A percentile compares a stretch with the other conserved stretches of the same genome.
Evolutionary conservation across 2,329 filamentous ascomycete genomes (phyloP).

Genomic region (Calonectria pseudoreteaudii): DNA sequence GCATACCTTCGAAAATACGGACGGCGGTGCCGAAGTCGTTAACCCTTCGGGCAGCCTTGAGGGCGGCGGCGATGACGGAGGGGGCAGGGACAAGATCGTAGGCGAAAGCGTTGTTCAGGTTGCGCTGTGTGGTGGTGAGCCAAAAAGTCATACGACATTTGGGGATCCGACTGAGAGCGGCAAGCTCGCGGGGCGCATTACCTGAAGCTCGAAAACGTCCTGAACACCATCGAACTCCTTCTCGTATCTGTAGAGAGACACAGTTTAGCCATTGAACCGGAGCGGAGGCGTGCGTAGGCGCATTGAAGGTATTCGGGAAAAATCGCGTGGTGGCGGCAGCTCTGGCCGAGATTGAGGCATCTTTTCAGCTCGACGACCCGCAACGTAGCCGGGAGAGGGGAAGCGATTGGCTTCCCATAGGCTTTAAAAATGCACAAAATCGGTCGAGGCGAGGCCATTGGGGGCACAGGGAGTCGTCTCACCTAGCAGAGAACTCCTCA

Average conservation of each 20-base stretch:
- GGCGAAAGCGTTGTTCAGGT: conserved; percentile 99
- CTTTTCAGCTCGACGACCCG: conserved; percentile 34
- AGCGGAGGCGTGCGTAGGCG: conserved; percentile 30
- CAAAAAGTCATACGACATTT: conserved; percentile 47
- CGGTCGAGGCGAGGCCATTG: conserved; percentile 28
- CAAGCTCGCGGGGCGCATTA: conserved; percentile 57
- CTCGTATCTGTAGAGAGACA: conserved; percentile 79
- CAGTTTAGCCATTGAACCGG: conserved; percentile 45
- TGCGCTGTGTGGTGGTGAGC: conserved; percentile 67
- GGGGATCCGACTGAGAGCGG: conserved; percentile 35
- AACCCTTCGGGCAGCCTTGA: conserved; percentile 93
- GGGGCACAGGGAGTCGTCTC: conserved; percentile 53
- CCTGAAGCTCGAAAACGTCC: conserved; percentile 99
- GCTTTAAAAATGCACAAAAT: not conserved
- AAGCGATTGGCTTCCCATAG: conserved; percentile 12
- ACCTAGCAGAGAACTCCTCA: conserved; percentile 99
- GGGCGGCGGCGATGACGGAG: conserved; percentile 88
- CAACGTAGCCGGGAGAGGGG: conserved; percentile 4
- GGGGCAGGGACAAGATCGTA: conserved; percentile 99
- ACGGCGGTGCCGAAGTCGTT: conserved; percentile 99
- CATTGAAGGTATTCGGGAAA: conserved; percentile 43
- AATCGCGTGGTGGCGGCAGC: conserved; percentile 42
- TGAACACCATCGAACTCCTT: conserved; percentile 98
- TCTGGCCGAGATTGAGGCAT: conserved; percentile 41
- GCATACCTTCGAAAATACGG: conserved; percentile 95